Evolutionary conservation across 2,329 filamentous ascomycete genomes (phyloP), one percentile per base, ranked within the genome.

Genomic region (Monosporascus cannonballus): DNA sequence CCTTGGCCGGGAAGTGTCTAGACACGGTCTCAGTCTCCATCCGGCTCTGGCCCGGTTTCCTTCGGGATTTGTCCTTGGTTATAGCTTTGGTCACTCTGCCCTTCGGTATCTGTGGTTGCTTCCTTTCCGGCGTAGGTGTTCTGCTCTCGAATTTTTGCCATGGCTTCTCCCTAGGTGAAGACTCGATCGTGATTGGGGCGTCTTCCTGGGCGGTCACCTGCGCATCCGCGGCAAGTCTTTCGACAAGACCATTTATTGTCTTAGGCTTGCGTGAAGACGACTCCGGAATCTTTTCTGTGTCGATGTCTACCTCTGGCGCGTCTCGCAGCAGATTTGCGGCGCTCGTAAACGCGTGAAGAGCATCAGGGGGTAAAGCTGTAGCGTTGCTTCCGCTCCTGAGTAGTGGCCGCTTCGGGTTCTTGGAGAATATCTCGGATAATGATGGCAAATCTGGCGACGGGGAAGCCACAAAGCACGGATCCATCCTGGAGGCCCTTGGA

Each of bases 401-500:
- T 1, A 68, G 42, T 3, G 71, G 60, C 11, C 60, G 68, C 25
- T 60, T 70, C 11, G 61, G 57, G 37, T 55, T 63, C 50, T 72
- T 75, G 3, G 71, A 67, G 1, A 78, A 57, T 9, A 84, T 63
- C 3, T 82, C 73, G 38, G 71, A 70, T 0, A 83, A 65, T 0
- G 79, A 73, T 3, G 81, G 81, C 0, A 84, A 65, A n/a, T 72
- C 72, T n/a, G 80, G 79, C 4, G 80, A 82, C 0, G 79, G 81
- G 0, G 79, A 79, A 8, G 67, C 63, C 34, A 70, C 53, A 30
- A 66, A 52, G 30, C 67, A 59, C 18, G 67, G 59, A 9, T 67
- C 59, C 38, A 59, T 48, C 4, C 51, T 51, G 41, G 55, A 51
- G 20, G 59, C 55, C 15, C 59, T 50, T 3, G 60, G 52, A 11